Base-by-base conservation (phyloP, 495 filamentous ascomycete genomes). In the Chaetomium tenue region DNA sequence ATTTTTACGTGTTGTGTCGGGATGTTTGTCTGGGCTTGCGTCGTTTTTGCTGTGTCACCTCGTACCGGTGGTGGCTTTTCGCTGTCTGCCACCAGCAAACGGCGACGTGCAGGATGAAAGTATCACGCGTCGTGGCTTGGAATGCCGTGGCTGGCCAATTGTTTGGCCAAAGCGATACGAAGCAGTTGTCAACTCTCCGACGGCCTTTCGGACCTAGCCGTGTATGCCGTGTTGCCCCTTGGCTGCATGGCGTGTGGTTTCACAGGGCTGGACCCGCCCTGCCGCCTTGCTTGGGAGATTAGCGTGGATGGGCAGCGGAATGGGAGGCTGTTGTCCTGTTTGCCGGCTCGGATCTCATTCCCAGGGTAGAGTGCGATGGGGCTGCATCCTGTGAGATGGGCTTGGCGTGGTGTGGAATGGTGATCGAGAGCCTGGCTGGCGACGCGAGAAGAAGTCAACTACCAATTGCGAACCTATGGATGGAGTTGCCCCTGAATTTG, bases 241-340 rank as follows among this genome's bases (percentile, higher is more conserved):
- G 20, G 42, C 25, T 33, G 57, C 57, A 60, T n/a, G 26, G n/a
- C 22, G 58, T 51, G 44, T 51, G 58, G 58, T 51, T 39, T 37
- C 46, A 60, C 58, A 26, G 46, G 28, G 30, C 30, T 18, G 16
- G 8, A 20, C 28, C 28, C 20, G 55, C 47, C 47, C 3, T 25
- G 12, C 28, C 20, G 55, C 47, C 47, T 11, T 25, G 12, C 33
- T 13, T 16, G 53, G 20, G 33, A 44, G 20, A 6, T 37, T 2
- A 16, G 22, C 55, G 37, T 6, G 20, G 12, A 7, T 37, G 16
- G 53, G 30, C n/a, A 3, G 13, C 12, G 48, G 48, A 26, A 6
- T 51, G 13, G 28, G 7, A 9, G 51, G 25, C 26, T 3, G 8
- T 3, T 37, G 28, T 57, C 3, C 12, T 26, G 39, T 58, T 44